Percentiles rank a stretch among this genome's conserved stretches.
Evolutionary conservation across 2,329 filamentous ascomycete species (phyloP).

Genomic region (Paraphaeosphaeria minitans): DNA sequence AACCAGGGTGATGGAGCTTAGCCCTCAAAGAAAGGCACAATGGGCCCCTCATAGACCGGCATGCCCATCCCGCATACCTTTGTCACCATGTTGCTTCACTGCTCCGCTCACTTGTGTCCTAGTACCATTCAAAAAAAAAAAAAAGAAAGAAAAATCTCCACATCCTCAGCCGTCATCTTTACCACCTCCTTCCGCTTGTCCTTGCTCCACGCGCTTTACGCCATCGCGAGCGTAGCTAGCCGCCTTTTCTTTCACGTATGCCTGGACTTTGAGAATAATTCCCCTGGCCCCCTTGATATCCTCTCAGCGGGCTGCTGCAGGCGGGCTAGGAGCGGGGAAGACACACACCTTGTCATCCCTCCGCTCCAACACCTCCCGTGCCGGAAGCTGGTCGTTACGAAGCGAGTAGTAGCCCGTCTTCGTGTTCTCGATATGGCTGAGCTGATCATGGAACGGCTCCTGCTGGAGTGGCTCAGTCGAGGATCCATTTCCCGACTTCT

Average conservation of each 20-base stretch:
- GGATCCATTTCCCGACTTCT: not conserved
- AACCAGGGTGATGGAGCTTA: not conserved
- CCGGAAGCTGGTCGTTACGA: not conserved
- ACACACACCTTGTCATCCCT: constrained; percentile 10
- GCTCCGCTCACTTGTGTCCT: not conserved
- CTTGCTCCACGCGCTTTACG: constrained; percentile 4
- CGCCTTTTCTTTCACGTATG: constrained; percentile 12
- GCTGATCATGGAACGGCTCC: constrained; percentile 12
- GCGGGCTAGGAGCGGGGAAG: not conserved
- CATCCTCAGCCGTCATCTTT: not conserved
- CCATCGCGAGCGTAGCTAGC: constrained; percentile 1
- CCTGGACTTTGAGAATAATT: constrained; percentile 10
- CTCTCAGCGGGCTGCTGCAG: not conserved
- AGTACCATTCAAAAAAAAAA: not conserved
- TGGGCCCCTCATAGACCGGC: not conserved
- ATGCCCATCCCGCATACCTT: not conserved
- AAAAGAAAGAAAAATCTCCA: no score
- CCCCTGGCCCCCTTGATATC: constrained; percentile 3
- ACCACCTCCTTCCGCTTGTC: constrained; percentile 1
- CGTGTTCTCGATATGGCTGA: constrained; percentile 10
- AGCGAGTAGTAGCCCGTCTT: constrained; percentile 7
- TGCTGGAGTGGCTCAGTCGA: not conserved
- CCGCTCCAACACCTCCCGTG: not conserved
- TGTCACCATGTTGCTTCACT: not conserved
- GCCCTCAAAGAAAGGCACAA: not conserved